phyloP scores from a whole-genome alignment of 495 filamentous ascomycete species.

The Penicillium lagena region DNA sequence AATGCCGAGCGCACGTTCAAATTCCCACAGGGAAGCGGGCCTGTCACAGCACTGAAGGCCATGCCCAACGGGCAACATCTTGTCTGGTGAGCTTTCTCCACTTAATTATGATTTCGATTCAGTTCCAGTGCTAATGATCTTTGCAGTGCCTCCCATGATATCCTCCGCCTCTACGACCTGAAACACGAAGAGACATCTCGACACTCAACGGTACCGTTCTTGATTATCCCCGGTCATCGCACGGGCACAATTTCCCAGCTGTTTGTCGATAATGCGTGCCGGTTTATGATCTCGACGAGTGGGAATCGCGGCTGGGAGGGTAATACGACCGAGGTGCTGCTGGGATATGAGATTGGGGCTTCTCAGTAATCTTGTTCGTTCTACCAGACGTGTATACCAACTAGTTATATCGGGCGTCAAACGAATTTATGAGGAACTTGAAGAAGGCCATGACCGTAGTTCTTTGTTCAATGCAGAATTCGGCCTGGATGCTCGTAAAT shows the following conservation, averaged over 20 bases:
- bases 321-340: constrained; percentile 78
- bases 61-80: constrained; percentile 95
- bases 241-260: constrained; percentile 82
- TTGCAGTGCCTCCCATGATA: constrained; percentile 80
- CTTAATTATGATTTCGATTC: neutral
- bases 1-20: constrained; percentile 76
- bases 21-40: constrained; percentile 82
- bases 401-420: too few relatives aligned
- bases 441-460: neutral
- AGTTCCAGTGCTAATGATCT: constrained; percentile 1
- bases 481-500: neutral
- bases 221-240: constrained; percentile 89
- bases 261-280: constrained; percentile 80
- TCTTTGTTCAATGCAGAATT: too few relatives aligned
- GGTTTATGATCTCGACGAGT: constrained; percentile 83
- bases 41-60: constrained; percentile 76
- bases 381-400: neutral
- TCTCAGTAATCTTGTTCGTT: constrained; percentile 18
- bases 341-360: constrained; percentile 87
- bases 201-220: constrained; percentile 81
- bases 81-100: constrained; percentile 57
- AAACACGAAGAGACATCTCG: constrained; percentile 57
- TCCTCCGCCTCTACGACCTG: constrained; percentile 86
- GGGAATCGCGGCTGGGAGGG: constrained; percentile 97
- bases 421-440: neutral